Base-by-base conservation (phyloP, 176 grass and related monocot species). In the sorghum (Sorghum bicolor) region DNA sequence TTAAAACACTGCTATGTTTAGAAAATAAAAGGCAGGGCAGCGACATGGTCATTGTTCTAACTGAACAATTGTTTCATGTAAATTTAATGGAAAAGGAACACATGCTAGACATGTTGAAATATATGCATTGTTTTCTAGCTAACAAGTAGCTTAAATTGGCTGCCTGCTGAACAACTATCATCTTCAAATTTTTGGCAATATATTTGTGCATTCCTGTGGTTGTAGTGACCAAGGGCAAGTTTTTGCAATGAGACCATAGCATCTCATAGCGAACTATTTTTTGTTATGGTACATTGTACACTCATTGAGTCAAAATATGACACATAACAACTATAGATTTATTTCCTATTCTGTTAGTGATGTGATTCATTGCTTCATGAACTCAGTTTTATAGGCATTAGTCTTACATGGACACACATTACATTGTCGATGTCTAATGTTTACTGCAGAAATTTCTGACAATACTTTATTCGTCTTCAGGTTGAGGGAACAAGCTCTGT, bases 401-500 rank as follows among this genome's bases (percentile, higher is more conserved):
- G 9, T 33, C 10, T 68, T 81, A 64, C 5, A 20, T 64, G 52
- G 30, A 50, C 63, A 61, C 47, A 1, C 15, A 39, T 75, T 75
- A 9, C 34, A 29, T 71, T 71, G 17, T 72, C 6, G 19, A 24
- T 63, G 19, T 15, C 48, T 65, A 67, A 43, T 67, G 17, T 76
- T 53, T 68, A 1, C 45, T 26, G 19, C 74, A 6, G 20, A 26
- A 61, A 57, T 52, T 19, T 73, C 25, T 77, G 36, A 44, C 45
- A 5, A 76, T 15, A 36, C 13, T 62, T 77, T 73, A 20, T 79
- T 78, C 50, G 70, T 81, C 40, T 58, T 70, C 88, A 99, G 97
- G 93, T 96, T 20, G 86, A 94, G 58, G 88, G 66, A 70, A 92
- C 93, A 50, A 89, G 86, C 72, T 89, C 88, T 36, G 83, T 86